Percentiles rank a stretch among this genome's conserved stretches.
These are phyloP conservation scores for Debaryomyces singareniensis DNA, from an alignment of 1,139 yeast genomes.

Conservation along the genomic window DNA sequence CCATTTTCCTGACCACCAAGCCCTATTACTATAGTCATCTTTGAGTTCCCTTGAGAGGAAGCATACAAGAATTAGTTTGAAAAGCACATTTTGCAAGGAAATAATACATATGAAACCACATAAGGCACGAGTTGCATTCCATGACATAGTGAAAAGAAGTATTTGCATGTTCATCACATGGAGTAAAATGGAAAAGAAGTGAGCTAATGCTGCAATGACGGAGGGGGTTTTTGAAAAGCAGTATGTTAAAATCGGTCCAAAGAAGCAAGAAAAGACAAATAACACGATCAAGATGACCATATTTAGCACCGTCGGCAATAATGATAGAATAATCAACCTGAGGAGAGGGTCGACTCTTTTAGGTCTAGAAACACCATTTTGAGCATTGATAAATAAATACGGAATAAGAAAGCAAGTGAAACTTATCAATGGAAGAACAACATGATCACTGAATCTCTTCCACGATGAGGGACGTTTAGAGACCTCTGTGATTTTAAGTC, in stretches of 20 bases:
- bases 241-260: slow-evolving; percentile 37
- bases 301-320: slow-evolving; percentile 51
- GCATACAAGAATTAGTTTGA: slow-evolving; percentile 33
- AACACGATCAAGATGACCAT: slow-evolving; percentile 31
- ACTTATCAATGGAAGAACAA: slow-evolving; percentile 42
- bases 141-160: slow-evolving; percentile 58
- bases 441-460: slow-evolving; percentile 48
- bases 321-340: slow-evolving; percentile 44
- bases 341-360: slow-evolving; percentile 47
- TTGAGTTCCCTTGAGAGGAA: slow-evolving; percentile 55
- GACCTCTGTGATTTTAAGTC: slow-evolving; percentile 4
- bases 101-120: slow-evolving; percentile 53
- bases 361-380: slow-evolving; percentile 48
- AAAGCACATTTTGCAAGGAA: slow-evolving; percentile 48
- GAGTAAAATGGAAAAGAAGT: slow-evolving; percentile 43
- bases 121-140: slow-evolving; percentile 52
- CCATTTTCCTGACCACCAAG: slow-evolving; percentile 94
- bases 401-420: slow-evolving; percentile 46
- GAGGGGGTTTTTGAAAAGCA: slow-evolving; percentile 33
- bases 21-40: slow-evolving; percentile 49
- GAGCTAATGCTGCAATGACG: slow-evolving; percentile 46
- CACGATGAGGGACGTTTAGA: slow-evolving; percentile 36
- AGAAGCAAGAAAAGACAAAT: slow-evolving; percentile 40
- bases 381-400: slow-evolving; percentile 64
- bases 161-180: slow-evolving; percentile 54